Conservation (phyloP, 345 rosid genomes). For the Anastatica hierochuntica region DNA sequence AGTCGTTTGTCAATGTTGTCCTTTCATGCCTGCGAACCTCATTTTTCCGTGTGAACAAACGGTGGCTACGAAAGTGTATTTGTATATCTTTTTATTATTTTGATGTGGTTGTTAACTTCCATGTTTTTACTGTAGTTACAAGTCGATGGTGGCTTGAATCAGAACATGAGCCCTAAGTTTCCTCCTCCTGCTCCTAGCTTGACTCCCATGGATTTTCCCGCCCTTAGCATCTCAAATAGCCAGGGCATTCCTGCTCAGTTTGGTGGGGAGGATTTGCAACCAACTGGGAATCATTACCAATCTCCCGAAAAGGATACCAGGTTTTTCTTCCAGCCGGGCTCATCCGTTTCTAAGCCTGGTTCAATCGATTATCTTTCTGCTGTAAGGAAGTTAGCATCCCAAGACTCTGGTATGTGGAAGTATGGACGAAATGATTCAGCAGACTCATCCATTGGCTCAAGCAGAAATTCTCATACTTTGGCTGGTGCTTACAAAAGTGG, state of each 20-base stretch:
- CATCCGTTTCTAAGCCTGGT: slow-evolving; percentile 48
- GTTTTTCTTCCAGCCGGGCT: slow-evolving; percentile 59
- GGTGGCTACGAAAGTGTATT: too few species aligned
- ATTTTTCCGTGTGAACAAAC: not conserved
- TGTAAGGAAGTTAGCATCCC: slow-evolving; percentile 78
- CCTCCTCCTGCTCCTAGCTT: slow-evolving; percentile 63
- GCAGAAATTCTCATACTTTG: slow-evolving; percentile 55
- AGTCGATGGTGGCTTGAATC: slow-evolving; percentile 75
- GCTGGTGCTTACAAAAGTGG: slow-evolving; percentile 48
- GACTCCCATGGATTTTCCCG: slow-evolving; percentile 75
- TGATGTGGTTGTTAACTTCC: slow-evolving; percentile 3
- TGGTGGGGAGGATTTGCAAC: slow-evolving; percentile 63
- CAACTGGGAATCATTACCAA: slow-evolving; percentile 46
- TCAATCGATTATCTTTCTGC: slow-evolving; percentile 83
- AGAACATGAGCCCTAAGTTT: slow-evolving; percentile 52
- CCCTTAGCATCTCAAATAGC: slow-evolving; percentile 49
- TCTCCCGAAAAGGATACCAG: slow-evolving; percentile 60
- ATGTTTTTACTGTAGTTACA: slow-evolving; percentile 59
- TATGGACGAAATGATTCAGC: slow-evolving; percentile 66
- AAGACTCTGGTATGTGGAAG: slow-evolving; percentile 82
- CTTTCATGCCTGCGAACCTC: too few species aligned
- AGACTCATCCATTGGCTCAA: slow-evolving; percentile 69
- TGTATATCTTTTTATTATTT: not conserved
- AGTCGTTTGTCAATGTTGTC: too few species aligned
- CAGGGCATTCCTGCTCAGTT: slow-evolving; percentile 50